A percentile compares a stretch with the other conserved stretches of the same genome.
These are phyloP conservation scores for Suillus variegatus DNA, from an alignment of 768 basidiomycete species.

Conservation along the genomic window DNA sequence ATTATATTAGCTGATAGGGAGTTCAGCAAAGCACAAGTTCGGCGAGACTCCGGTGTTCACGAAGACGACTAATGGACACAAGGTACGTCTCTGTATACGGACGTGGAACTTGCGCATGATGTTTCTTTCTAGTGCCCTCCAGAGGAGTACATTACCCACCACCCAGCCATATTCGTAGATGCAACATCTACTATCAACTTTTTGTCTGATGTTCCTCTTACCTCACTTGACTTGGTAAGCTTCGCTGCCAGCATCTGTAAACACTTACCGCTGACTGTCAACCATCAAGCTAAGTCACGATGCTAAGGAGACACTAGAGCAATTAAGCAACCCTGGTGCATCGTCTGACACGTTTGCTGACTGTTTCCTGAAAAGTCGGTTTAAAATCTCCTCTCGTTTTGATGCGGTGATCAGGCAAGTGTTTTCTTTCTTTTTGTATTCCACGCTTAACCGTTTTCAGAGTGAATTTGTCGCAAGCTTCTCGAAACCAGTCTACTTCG, in stretches of 20 bases:
- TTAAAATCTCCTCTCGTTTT: conserved; percentile 64
- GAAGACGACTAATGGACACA: conserved; percentile 54
- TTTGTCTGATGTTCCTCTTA: conserved; percentile 69
- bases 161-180: conserved; percentile 74
- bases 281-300: conserved; percentile 69
- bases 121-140: conserved; percentile 48
- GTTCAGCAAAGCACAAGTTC: conserved; percentile 72
- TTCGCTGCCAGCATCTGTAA: neutral
- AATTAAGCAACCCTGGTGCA: conserved; percentile 48
- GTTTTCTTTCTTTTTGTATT: neutral
- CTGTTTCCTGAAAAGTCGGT: conserved; percentile 73
- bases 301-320: conserved; percentile 70
- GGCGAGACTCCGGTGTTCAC: conserved; percentile 56
- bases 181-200: conserved; percentile 76
- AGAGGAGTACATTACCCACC: conserved; percentile 53
- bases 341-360: conserved; percentile 65
- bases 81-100: conserved; percentile 38
- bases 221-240: conserved; percentile 77
- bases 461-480: conserved; percentile 43
- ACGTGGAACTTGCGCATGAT: neutral
- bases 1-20: conserved; percentile 14
- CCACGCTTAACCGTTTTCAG: conserved; percentile 35
- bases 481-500: conserved; percentile 46
- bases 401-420: conserved; percentile 70
- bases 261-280: conserved; percentile 1